phyloP scores from a whole-genome alignment of 2,329 filamentous ascomycete species.

The Lachnellula hyalina region DNA sequence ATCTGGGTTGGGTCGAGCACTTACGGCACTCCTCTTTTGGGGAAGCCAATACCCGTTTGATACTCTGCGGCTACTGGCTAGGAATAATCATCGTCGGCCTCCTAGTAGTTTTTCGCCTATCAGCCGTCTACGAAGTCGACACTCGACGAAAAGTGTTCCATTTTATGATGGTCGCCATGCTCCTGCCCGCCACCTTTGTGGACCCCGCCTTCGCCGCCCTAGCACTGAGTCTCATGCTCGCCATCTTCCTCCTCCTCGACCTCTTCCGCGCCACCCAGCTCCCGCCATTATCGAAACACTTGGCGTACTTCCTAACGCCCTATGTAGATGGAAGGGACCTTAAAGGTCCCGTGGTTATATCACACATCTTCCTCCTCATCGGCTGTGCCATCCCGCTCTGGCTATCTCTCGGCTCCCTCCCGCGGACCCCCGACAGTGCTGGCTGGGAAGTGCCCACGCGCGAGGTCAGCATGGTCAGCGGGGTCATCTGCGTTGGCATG shows the following conservation, averaged over 20 bases:
- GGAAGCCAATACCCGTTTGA: conserved; percentile 73
- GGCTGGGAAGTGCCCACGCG: conserved; percentile 73
- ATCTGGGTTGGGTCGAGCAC: conserved; percentile 57
- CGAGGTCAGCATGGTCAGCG: conserved; percentile 85
- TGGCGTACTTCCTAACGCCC: conserved; percentile 82
- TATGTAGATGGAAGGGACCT: conserved; percentile 94
- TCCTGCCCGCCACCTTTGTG: conserved; percentile 78
- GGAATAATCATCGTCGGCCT: conserved; percentile 66
- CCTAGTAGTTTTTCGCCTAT: conserved; percentile 67
- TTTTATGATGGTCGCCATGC: conserved; percentile 96
- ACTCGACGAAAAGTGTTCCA: conserved; percentile 96
- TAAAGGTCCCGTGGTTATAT: conserved; percentile 88
- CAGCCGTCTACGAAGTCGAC: conserved; percentile 80
- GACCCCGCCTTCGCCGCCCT: conserved; percentile 81
- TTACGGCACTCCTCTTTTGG: conserved; percentile 62
- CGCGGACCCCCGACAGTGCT: conserved; percentile 50
- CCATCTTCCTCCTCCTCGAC: conserved; percentile 83
- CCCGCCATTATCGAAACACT: conserved; percentile 78
- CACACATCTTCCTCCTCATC: conserved; percentile 91
- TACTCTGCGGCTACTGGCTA: conserved; percentile 70
- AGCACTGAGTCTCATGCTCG: conserved; percentile 72
- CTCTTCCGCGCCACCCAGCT: conserved; percentile 86
- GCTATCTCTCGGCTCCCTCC: conserved; percentile 71
- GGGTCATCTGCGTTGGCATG: conserved; percentile 90
- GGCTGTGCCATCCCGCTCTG: conserved; percentile 93